A percentile compares a stretch with the other conserved stretches of the same genome.
Conservation (phyloP, 2,329 filamentous ascomycete species). For the Penicillium sp. region DNA sequence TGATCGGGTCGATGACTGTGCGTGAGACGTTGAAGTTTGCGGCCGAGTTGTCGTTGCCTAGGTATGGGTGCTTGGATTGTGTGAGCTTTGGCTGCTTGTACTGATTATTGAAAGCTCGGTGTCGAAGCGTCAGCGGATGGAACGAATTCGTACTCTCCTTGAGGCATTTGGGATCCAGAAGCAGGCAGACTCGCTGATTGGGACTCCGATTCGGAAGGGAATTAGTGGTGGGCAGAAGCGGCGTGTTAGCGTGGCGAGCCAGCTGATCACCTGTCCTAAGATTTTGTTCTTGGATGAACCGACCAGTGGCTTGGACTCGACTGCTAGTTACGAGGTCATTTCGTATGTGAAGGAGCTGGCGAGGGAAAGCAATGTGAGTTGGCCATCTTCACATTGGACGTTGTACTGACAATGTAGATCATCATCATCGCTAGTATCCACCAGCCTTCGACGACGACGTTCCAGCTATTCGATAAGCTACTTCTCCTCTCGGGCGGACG, state of each 20-base stretch:
- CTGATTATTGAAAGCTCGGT: conserved; percentile 40
- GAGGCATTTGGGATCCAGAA: conserved; percentile 70
- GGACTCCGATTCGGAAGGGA: conserved; percentile 79
- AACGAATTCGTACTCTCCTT: conserved; percentile 66
- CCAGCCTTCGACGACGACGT: conserved; percentile 78
- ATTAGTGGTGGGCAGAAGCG: conserved; percentile 85
- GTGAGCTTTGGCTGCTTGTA: background rate
- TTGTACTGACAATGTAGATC: conserved; percentile 48
- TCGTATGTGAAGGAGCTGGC: conserved; percentile 69
- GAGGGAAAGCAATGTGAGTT: conserved; percentile 61
- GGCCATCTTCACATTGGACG: background rate
- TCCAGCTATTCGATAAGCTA: conserved; percentile 77
- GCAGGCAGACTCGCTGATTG: conserved; percentile 71
- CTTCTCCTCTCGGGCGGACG: conserved; percentile 70
- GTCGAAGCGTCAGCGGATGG: conserved; percentile 58
- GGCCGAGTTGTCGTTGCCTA: conserved; percentile 63
- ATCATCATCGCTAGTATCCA: conserved; percentile 82
- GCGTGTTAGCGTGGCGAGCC: conserved; percentile 74
- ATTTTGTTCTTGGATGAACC: conserved; percentile 83
- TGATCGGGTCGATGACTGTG: conserved; percentile 79
- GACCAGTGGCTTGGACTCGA: conserved; percentile 79
- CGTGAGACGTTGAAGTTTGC: conserved; percentile 78
- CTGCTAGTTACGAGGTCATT: conserved; percentile 73
- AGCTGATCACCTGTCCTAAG: conserved; percentile 77
- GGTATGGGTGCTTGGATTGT: conserved; percentile 39